Evolutionary conservation across 2,329 filamentous ascomycete genomes (phyloP), one percentile per base, ranked within the genome.

Genomic region (Nannizzia gypsea): DNA sequence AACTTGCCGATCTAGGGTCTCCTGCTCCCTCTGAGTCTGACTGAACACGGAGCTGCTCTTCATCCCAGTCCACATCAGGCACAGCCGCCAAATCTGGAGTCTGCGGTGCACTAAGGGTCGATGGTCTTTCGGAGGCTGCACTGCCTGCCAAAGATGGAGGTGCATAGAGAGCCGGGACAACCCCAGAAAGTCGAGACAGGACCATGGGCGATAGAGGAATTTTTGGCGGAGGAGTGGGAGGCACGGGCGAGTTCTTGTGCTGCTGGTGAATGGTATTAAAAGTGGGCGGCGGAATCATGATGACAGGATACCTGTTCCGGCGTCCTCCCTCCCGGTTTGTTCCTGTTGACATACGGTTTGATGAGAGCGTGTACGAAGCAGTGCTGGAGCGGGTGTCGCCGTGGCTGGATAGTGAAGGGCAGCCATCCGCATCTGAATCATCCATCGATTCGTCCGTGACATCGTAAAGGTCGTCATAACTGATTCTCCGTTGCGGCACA

Each of bases 91-190:
- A 80, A 62, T 92, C 81, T 13, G 91, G 91, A 0, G 91, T 96
- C 9, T 88, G 84, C 3, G 92, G 90, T 56, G 89, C 89, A 68
- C 90, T 95, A 71, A 90, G 81, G 13, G 81, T 82, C 1, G 90
- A 89, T 72, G 95, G 81, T 70, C 95, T 90, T 69, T 96, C 91
- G 1, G 91, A 95, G 6, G 85, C 87, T 67, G 93, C 76, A 73
- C 90, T 96, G 55, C 90, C 91, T 74, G 96, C 91, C 2, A 96
- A 79, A 3, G 92, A 96, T 2, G 92, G 92, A 3, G 91, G 87
- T 4, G 89, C 87, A 59, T 89, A 91, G 31, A 84, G 81, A 38
- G 83, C 85, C 1, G 90, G 90, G 2, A 92, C 80, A 55, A 83
- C 81, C 22, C 85, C 80, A 28, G 83, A 81, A 71, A 96, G 83